Evolutionary conservation across 257 asterid species (phyloP).

Genomic region (Scutellaria baicalensis): DNA sequence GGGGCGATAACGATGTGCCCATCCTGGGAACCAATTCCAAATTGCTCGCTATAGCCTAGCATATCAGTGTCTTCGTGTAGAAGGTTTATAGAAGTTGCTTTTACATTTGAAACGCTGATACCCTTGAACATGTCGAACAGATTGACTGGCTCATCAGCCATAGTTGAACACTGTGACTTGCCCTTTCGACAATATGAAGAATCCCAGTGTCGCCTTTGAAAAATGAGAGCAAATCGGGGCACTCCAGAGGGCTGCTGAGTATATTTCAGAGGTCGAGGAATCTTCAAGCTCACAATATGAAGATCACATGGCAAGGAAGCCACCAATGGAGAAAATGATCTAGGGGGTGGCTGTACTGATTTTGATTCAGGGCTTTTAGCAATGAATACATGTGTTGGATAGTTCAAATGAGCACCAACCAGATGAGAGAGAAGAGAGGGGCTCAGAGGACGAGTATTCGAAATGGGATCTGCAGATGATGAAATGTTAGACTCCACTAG

Average conservation of each 20-base stretch:
- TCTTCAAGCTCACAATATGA: conserved; percentile 84
- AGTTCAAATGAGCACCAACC: conserved; percentile 77
- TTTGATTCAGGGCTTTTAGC: conserved; percentile 79
- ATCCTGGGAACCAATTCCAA: conserved; percentile 69
- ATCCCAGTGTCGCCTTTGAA: conserved; percentile 77
- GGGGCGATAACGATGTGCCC: conserved; percentile 83
- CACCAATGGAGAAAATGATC: conserved; percentile 75
- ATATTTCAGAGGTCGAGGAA: conserved; percentile 69
- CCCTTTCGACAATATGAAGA: conserved; percentile 68
- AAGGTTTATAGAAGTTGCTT: conserved; percentile 74
- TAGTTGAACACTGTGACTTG: conserved; percentile 57
- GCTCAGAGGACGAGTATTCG: conserved; percentile 43
- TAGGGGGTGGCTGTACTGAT: conserved; percentile 92
- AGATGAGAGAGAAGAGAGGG: conserved; percentile 92
- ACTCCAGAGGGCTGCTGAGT: conserved; percentile 56
- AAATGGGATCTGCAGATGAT: conserved; percentile 26
- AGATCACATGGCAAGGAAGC: conserved; percentile 85
- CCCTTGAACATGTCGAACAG: conserved; percentile 74
- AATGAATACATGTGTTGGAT: conserved; percentile 61
- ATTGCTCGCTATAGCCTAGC: conserved; percentile 75
- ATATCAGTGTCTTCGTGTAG: conserved; percentile 65
- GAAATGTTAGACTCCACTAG: conserved; percentile 67
- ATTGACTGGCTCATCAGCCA: conserved; percentile 64
- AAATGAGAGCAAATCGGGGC: conserved; percentile 49
- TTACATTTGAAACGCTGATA: conserved; percentile 49